Conservation (phyloP, 768 basidiomycete genomes). For the Neoboletus magnificus region DNA sequence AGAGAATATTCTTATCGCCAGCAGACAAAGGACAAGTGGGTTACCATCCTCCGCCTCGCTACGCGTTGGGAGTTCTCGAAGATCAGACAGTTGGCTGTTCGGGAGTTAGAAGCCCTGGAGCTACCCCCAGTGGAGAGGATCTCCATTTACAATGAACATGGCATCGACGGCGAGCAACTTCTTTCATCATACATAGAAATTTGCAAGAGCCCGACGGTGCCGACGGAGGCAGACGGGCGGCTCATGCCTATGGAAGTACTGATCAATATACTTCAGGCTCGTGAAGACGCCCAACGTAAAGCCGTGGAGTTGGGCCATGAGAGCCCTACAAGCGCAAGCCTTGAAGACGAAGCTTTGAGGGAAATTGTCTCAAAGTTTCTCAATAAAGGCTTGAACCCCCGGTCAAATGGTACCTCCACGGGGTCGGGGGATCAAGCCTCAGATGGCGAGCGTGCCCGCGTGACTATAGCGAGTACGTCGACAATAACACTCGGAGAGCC, state of each 20-base stretch:
- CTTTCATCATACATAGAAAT: slow-evolving; percentile 51
- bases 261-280: slow-evolving; percentile 49
- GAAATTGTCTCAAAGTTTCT: slow-evolving; percentile 34
- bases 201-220: slow-evolving; percentile 49
- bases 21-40: slow-evolving; percentile 51
- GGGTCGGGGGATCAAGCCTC: slow-evolving; percentile 18
- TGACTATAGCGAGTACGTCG: background rate
- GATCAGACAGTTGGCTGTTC: slow-evolving; percentile 49
- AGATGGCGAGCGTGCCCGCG: background rate
- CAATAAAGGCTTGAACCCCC: slow-evolving; percentile 19
- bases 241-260: slow-evolving; percentile 55
- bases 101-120: slow-evolving; percentile 48
- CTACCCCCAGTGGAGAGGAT: slow-evolving; percentile 53
- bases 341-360: slow-evolving; percentile 30
- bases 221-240: slow-evolving; percentile 50
- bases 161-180: slow-evolving; percentile 49
- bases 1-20: slow-evolving; percentile 56
- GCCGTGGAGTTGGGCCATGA: slow-evolving; percentile 28
- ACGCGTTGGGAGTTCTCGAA: slow-evolving; percentile 54
- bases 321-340: slow-evolving; percentile 32
- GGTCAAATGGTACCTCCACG: slow-evolving; percentile 11
- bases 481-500: slow-evolving; percentile 9
- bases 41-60: slow-evolving; percentile 50
- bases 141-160: slow-evolving; percentile 51
- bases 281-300: slow-evolving; percentile 46